phyloP scores from a whole-genome alignment of 352 stramenopile species.

The Phytophthora pistaciae region DNA sequence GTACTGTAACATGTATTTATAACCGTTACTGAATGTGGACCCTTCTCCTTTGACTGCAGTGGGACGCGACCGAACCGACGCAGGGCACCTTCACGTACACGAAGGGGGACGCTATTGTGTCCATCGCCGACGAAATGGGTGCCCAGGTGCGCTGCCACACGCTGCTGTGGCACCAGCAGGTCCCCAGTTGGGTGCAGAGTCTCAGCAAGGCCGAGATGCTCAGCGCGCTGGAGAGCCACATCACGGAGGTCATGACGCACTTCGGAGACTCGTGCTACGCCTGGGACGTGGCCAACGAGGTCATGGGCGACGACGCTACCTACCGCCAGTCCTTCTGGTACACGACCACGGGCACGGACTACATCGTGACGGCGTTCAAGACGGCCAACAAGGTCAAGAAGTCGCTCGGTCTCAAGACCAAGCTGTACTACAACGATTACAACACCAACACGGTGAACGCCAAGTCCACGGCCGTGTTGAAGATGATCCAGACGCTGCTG shows the following conservation, averaged over 20 bases:
- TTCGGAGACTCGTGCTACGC: conserved; percentile 38
- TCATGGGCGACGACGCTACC: conserved; percentile 33
- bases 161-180: conserved; percentile 36
- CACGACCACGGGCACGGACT: conserved; percentile 39
- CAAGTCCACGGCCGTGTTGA: conserved; percentile 38
- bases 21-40: neutral
- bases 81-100: conserved; percentile 36
- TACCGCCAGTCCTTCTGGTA: conserved; percentile 44
- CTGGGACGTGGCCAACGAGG: conserved; percentile 41
- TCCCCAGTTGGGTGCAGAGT: conserved; percentile 33
- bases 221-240: conserved; percentile 35
- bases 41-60: conserved; percentile 9
- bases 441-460: conserved; percentile 40
- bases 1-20: neutral
- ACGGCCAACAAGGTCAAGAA: conserved; percentile 41
- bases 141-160: conserved; percentile 41
- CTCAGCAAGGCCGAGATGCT: conserved; percentile 34
- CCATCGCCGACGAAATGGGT: conserved; percentile 28
- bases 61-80: conserved; percentile 29
- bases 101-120: conserved; percentile 24
- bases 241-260: conserved; percentile 36
- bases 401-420: conserved; percentile 30
- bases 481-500: conserved; percentile 34
- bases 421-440: conserved; percentile 42
- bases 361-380: conserved; percentile 43